Conservation (phyloP, 2,329 filamentous ascomycete species). For the Pestalotiopsis sp. region DNA sequence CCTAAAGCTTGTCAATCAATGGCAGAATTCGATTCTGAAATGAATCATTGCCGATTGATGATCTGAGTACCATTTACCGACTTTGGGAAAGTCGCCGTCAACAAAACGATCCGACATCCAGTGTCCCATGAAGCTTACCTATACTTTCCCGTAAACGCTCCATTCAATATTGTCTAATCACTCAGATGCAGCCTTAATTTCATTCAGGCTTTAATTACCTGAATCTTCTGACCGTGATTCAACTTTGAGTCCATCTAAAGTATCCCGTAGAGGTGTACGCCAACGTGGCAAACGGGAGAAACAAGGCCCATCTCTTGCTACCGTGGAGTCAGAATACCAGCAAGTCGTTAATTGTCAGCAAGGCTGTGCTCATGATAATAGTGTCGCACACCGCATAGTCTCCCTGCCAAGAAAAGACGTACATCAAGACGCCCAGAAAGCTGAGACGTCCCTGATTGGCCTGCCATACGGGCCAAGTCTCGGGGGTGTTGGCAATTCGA, state of each 20-base stretch:
- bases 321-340: neutral
- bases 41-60: no score
- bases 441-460: slow-evolving; percentile 23
- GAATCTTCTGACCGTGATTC: no score
- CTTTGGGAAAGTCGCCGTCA: no score
- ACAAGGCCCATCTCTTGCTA: neutral
- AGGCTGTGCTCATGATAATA: neutral
- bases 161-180: no score
- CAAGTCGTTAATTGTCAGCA: neutral
- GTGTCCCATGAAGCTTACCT: no score
- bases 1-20: no score
- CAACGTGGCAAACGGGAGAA: neutral
- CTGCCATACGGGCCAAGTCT: slow-evolving; percentile 30
- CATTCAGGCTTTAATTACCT: no score
- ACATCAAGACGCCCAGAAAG: slow-evolving; percentile 16
- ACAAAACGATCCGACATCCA: no score
- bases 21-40: no score
- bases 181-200: no score
- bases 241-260: neutral
- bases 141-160: no score
- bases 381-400: slow-evolving; percentile 15
- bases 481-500: slow-evolving; percentile 9
- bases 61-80: no score
- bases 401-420: slow-evolving; percentile 15
- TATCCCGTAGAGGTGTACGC: neutral